Conservation (phyloP, 768 basidiomycete species). For the Xerocomellus intermedius region DNA sequence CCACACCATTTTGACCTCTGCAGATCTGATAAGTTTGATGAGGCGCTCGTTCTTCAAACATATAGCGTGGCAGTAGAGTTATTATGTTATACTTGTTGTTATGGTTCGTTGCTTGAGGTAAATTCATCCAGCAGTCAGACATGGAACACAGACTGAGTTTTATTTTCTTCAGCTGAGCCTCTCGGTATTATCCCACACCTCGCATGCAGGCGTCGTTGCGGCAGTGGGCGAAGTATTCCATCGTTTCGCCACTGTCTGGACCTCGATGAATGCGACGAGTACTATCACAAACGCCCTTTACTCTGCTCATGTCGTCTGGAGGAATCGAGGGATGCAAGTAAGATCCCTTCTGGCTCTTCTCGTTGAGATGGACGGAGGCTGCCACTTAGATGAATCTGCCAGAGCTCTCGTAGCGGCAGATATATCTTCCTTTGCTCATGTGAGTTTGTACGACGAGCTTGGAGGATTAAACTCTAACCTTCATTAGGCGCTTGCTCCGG, state of each 20-base stretch:
- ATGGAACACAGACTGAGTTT: constrained; percentile 6
- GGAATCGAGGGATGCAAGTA: constrained; percentile 61
- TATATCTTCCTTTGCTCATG: constrained; percentile 59
- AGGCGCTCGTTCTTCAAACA: constrained; percentile 44
- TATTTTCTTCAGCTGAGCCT: constrained; percentile 46
- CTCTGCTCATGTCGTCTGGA: constrained; percentile 60
- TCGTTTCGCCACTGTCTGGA: constrained; percentile 72
- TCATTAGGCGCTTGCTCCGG: constrained; percentile 42
- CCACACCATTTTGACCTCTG: neutral
- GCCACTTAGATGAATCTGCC: constrained; percentile 51
- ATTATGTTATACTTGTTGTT: constrained; percentile 61
- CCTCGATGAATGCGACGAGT: constrained; percentile 64
- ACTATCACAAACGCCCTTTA: constrained; percentile 59
- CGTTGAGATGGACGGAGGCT: constrained; percentile 61
- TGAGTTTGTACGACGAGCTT: constrained; percentile 30
- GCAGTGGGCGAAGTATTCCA: constrained; percentile 71
- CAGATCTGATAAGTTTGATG: constrained; percentile 33
- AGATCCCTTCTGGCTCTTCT: constrained; percentile 62
- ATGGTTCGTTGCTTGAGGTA: constrained; percentile 69
- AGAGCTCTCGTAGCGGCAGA: constrained; percentile 63
- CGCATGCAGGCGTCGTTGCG: constrained; percentile 50
- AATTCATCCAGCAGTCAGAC: neutral
- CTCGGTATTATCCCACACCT: constrained; percentile 51
- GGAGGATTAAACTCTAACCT: neutral
- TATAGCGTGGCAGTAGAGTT: constrained; percentile 60